Conservation (phyloP, 768 basidiomycete genomes). For the Mycena sanguinolenta region DNA sequence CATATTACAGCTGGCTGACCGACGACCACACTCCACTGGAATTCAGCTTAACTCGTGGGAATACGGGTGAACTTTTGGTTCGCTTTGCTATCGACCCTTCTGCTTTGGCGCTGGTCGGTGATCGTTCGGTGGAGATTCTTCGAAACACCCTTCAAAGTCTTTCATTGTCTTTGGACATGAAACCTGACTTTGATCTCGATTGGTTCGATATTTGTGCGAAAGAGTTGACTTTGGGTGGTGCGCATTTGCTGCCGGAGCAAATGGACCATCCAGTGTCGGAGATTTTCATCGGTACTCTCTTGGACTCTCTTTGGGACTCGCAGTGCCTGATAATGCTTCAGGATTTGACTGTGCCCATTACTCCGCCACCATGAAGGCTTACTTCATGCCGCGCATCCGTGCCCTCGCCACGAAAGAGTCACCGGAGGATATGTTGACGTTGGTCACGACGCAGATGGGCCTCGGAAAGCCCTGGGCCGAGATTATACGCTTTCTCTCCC, state of each 20-base stretch:
- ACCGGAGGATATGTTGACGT: constrained; percentile 19
- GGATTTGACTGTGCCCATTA: constrained; percentile 11
- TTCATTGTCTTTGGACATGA: not conserved
- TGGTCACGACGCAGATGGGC: not conserved
- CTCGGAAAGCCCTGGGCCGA: constrained; percentile 15
- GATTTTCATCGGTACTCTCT: constrained; percentile 3
- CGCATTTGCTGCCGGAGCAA: not conserved
- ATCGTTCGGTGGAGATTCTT: not conserved
- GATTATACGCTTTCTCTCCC: constrained; percentile 14
- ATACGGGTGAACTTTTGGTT: too few relatives aligned
- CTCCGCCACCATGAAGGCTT: constrained; percentile 10
- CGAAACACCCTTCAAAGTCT: not conserved
- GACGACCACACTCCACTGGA: too few relatives aligned
- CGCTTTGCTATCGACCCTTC: too few relatives aligned
- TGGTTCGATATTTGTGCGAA: constrained; percentile 34
- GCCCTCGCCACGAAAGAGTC: constrained; percentile 2
- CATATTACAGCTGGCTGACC: constrained; percentile 25
- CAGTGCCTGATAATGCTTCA: not conserved
- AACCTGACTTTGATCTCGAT: constrained; percentile 13
- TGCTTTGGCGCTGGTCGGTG: constrained; percentile 6
- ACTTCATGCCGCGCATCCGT: constrained; percentile 28
- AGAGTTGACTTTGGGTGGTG: constrained; percentile 7
- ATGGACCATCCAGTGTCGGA: constrained; percentile 16
- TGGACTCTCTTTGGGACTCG: not conserved
- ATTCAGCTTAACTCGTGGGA: too few relatives aligned